A percentile compares a stretch with the other conserved stretches of the same genome.
Conservation (phyloP, 2,329 filamentous ascomycete species). For the Fusarium temperatum region DNA sequence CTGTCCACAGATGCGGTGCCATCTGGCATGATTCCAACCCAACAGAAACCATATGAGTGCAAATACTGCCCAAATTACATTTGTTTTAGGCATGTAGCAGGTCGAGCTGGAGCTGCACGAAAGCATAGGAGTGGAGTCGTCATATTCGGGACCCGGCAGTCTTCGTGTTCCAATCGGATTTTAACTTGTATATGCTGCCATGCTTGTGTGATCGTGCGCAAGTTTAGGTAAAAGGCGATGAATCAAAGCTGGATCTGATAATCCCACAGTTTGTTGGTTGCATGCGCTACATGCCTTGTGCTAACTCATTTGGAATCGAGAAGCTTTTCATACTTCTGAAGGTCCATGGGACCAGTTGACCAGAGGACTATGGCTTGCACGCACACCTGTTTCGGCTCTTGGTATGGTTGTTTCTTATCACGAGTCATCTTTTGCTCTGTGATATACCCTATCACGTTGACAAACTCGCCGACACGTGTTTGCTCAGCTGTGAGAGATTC, state of each 20-base stretch:
- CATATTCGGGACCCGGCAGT: conserved; percentile 33
- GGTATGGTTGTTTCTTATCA: conserved; percentile 8
- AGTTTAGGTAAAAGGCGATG: background rate
- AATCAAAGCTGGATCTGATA: conserved; percentile 1
- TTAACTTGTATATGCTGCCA: conserved; percentile 26
- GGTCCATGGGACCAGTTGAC: conserved; percentile 75
- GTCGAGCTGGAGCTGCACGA: conserved; percentile 28
- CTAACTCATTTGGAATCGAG: conserved; percentile 44
- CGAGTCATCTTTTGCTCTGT: conserved; percentile 43
- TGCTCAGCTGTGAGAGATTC: conserved; percentile 69
- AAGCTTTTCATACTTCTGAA: conserved; percentile 75
- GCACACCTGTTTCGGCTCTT: conserved; percentile 44
- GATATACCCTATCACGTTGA: conserved; percentile 89
- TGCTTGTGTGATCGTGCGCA: conserved; percentile 17
- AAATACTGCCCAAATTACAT: conserved; percentile 34
- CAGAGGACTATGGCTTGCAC: conserved; percentile 84
- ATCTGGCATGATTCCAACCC: conserved; percentile 53
- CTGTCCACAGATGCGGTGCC: conserved; percentile 56
- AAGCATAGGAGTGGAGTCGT: conserved; percentile 36
- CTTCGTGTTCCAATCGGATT: conserved; percentile 39
- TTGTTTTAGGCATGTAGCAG: conserved; percentile 35
- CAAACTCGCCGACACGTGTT: conserved; percentile 80
- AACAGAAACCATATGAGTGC: conserved; percentile 34
- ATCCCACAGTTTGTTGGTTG: background rate
- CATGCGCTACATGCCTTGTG: background rate